These are phyloP conservation scores for Boletus rubescentipes DNA, from an alignment of 768 basidiomycete species.

Conservation along the genomic window DNA sequence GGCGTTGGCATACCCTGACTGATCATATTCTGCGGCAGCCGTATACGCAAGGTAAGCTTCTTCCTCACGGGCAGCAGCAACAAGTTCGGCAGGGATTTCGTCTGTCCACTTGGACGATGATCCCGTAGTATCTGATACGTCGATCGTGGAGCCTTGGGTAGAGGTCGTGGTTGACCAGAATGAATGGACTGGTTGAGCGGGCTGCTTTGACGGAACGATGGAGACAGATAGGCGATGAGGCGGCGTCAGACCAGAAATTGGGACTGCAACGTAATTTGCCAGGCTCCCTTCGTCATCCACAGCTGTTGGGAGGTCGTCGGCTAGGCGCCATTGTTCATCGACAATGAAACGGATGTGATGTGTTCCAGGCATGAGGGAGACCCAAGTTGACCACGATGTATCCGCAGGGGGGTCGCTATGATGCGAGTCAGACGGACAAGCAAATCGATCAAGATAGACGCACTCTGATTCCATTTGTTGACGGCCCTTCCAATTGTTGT, in stretches of 20 bases:
- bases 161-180: slow-evolving; percentile 45
- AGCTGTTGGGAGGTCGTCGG: slow-evolving; percentile 78
- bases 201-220: slow-evolving; percentile 31
- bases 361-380: slow-evolving; percentile 78
- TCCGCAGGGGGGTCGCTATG: slow-evolving; percentile 34
- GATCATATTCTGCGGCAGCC: slow-evolving; percentile 33
- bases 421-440: slow-evolving; percentile 16
- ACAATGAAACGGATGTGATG: slow-evolving; percentile 95
- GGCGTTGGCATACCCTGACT: slow-evolving; percentile 36
- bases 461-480: slow-evolving; percentile 64
- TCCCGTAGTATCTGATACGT: slow-evolving; percentile 31
- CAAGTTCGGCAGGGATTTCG: slow-evolving; percentile 73
- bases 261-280: slow-evolving; percentile 83
- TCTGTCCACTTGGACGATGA: slow-evolving; percentile 62
- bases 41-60: slow-evolving; percentile 62
- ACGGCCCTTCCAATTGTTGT: slow-evolving; percentile 74
- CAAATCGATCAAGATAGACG: slow-evolving; percentile 27
- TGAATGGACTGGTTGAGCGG: slow-evolving; percentile 33
- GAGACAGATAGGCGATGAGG: slow-evolving; percentile 35
- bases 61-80: slow-evolving; percentile 80
- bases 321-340: slow-evolving; percentile 82
- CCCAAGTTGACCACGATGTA: slow-evolving; percentile 37
- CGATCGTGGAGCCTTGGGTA: slow-evolving; percentile 31
- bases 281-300: slow-evolving; percentile 93
- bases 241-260: slow-evolving; percentile 34